Percentiles rank a stretch among this genome's conserved stretches.
Evolutionary conservation across 306 rosid species (phyloP).

Genomic region (Casuarina cunninghamiana): DNA sequence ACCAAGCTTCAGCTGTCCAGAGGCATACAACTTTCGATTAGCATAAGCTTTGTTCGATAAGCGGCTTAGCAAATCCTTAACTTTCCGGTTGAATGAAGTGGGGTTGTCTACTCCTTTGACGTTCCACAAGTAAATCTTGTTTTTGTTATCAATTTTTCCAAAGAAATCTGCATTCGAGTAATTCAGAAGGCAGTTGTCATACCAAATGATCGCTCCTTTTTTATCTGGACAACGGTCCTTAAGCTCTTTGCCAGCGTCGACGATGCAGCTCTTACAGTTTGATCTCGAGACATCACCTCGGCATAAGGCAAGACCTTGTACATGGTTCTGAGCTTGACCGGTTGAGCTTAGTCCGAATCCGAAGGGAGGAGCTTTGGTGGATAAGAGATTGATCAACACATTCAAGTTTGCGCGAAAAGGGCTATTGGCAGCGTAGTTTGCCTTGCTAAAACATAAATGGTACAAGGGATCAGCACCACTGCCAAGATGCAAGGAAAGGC

Average conservation of each 20-base stretch:
- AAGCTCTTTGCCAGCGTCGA: slow-evolving; percentile 15
- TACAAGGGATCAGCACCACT: slow-evolving; percentile 1
- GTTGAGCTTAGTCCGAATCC: slow-evolving; percentile 5
- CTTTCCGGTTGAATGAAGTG: slow-evolving; percentile 13
- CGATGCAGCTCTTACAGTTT: slow-evolving; percentile 10
- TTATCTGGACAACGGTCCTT: slow-evolving; percentile 21
- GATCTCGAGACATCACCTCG: slow-evolving; percentile 28
- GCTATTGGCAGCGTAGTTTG: slow-evolving; percentile 17
- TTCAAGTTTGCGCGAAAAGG: slow-evolving; percentile 21
- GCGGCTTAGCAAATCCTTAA: slow-evolving; percentile 2
- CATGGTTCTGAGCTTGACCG: slow-evolving; percentile 19
- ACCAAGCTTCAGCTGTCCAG: too few species aligned
- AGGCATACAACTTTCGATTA: too few species aligned
- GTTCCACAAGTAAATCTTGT: slow-evolving; percentile 23
- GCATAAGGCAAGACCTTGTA: slow-evolving; percentile 24
- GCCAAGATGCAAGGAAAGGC: slow-evolving; percentile 3
- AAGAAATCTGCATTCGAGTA: slow-evolving; percentile 22
- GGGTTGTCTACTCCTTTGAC: slow-evolving; percentile 10
- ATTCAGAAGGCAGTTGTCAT: slow-evolving; percentile 19
- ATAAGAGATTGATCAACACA: slow-evolving; percentile 6
- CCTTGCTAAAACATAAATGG: slow-evolving; percentile 20
- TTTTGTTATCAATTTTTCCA: slow-evolving; percentile 20
- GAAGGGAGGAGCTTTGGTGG: slow-evolving; percentile 15
- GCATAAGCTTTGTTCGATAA: slow-evolving; percentile 11
- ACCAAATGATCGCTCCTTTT: slow-evolving; percentile 18